Evolutionary conservation across 768 basidiomycete genomes (phyloP).

Genomic region (Russula virescens): DNA sequence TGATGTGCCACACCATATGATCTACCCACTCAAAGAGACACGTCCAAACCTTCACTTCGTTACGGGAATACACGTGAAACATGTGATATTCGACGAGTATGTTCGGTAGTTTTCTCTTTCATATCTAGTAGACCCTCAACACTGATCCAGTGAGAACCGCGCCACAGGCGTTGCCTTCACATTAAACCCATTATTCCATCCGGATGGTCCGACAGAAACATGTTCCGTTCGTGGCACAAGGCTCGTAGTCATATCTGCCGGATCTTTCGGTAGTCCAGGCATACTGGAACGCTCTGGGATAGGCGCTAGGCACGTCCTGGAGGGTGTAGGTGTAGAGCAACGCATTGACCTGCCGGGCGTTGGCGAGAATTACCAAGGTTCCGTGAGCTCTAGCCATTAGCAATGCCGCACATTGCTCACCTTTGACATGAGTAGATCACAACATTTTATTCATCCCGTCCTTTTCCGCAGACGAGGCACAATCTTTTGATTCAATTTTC

Average conservation of each 20-base stretch:
- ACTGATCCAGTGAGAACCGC: constrained; percentile 29
- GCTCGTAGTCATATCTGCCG: constrained; percentile 37
- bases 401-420: constrained; percentile 1
- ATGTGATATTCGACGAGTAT: constrained; percentile 33
- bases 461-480: constrained; percentile 18
- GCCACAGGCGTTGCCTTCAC: constrained; percentile 38
- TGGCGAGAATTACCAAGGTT: constrained; percentile 40
- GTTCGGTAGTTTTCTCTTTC: constrained; percentile 9
- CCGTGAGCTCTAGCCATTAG: neutral
- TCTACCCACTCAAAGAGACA: constrained; percentile 32
- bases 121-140: neutral
- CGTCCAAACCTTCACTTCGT: constrained; percentile 32
- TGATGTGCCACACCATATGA: constrained; percentile 42
- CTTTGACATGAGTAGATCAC: constrained; percentile 14
- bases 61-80: constrained; percentile 33
- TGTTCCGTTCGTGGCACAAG: constrained; percentile 30
- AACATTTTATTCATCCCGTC: constrained; percentile 18
- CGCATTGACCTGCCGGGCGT: constrained; percentile 39
- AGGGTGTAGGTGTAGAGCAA: constrained; percentile 28
- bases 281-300: constrained; percentile 52
- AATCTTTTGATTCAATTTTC: constrained; percentile 25
- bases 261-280: constrained; percentile 40
- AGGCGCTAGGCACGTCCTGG: constrained; percentile 32
- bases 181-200: constrained; percentile 27
- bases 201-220: constrained; percentile 11